A percentile compares a stretch with the other conserved stretches of the same genome.
phyloP scores from a whole-genome alignment of 768 basidiomycete genomes.

The Pisolithus sp. region DNA sequence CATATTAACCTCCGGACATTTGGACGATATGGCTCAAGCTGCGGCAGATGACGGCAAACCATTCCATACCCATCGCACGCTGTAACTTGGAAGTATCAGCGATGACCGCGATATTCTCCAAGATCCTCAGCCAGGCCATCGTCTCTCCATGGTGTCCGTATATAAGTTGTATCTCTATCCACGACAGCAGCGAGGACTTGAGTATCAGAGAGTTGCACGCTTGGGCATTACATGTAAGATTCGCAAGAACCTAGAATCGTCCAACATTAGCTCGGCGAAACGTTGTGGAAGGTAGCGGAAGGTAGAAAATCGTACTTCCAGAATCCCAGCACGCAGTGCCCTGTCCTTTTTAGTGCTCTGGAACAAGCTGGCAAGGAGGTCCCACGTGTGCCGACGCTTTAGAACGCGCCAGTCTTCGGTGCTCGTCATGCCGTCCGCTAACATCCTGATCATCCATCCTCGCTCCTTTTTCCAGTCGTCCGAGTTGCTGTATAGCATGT shows the following conservation, averaged over 20 bases:
- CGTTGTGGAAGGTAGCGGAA: constrained; percentile 6
- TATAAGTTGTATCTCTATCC: constrained; percentile 73
- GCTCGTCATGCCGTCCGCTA: constrained; percentile 74
- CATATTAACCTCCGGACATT: constrained; percentile 11
- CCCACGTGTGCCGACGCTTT: constrained; percentile 82
- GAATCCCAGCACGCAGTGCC: constrained; percentile 47
- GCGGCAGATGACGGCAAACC: constrained; percentile 49
- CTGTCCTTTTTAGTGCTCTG: constrained; percentile 55
- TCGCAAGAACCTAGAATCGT: constrained; percentile 60
- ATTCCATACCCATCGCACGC: constrained; percentile 49
- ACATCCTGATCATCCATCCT: constrained; percentile 81
- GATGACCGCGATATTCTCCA: constrained; percentile 56
- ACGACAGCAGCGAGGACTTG: constrained; percentile 65
- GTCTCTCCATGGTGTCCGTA: constrained; percentile 29
- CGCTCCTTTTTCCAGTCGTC: constrained; percentile 85
- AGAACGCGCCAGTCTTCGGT: constrained; percentile 77
- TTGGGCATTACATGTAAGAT: constrained; percentile 61
- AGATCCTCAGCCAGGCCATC: constrained; percentile 57
- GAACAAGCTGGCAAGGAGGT: constrained; percentile 76
- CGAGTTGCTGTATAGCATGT: constrained; percentile 72
- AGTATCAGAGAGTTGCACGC: constrained; percentile 68
- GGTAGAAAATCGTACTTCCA: constrained; percentile 47
- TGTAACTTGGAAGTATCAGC: constrained; percentile 48
- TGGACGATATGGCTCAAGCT: constrained; percentile 42
- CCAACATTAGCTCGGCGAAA: background rate